Conservation (phyloP, 1,284 basidiomycete species). For the Chalciporus sp. region DNA sequence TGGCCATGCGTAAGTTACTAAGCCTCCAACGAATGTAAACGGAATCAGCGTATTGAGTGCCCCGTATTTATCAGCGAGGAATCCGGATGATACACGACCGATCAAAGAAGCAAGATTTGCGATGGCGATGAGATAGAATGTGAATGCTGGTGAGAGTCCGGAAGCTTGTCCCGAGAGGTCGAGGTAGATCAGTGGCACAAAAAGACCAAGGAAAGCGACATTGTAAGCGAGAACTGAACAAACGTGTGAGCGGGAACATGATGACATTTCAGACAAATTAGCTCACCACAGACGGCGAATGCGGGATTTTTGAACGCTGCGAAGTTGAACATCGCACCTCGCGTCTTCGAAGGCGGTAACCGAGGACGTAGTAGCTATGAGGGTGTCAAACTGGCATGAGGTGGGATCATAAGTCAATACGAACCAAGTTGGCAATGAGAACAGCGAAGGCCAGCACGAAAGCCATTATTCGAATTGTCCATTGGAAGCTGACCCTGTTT, state of each 20-base stretch:
- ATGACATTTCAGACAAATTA: neutral
- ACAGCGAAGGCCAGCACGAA: neutral
- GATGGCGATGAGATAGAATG: slow-evolving; percentile 47
- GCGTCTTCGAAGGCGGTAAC: neutral
- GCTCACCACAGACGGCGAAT: neutral
- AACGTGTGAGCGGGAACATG: neutral
- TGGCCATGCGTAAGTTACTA: slow-evolving; percentile 46
- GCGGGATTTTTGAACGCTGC: neutral
- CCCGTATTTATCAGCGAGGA: slow-evolving; percentile 40
- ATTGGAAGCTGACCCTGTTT: neutral
- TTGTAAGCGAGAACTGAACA: neutral
- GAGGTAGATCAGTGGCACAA: slow-evolving; percentile 46
- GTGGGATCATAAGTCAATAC: no score
- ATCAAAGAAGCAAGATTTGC: slow-evolving; percentile 43
- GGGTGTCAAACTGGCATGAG: no score
- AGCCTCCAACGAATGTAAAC: slow-evolving; percentile 38
- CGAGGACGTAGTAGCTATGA: neutral
- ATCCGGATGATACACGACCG: slow-evolving; percentile 41
- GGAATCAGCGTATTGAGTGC: slow-evolving; percentile 44
- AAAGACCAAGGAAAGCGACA: slow-evolving; percentile 23
- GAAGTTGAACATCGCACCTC: neutral
- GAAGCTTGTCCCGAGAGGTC: slow-evolving; percentile 38
- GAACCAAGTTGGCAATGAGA: neutral
- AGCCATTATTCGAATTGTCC: neutral
- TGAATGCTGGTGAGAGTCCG: slow-evolving; percentile 37